phyloP scores from a whole-genome alignment of 2,329 filamentous ascomycete genomes.

The Hymenoscyphus infarciens region DNA sequence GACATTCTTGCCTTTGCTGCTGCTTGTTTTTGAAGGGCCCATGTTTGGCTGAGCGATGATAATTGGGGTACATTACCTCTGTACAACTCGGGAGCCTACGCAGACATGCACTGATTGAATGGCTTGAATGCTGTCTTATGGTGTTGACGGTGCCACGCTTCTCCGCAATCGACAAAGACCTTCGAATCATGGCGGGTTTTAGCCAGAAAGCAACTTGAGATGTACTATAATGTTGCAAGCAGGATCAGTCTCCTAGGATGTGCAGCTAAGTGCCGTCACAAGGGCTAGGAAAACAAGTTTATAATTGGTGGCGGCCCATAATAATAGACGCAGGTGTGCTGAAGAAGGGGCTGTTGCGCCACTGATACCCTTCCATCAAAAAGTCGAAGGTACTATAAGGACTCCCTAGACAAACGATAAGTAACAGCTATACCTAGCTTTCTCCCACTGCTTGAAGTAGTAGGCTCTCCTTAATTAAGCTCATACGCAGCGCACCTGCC shows the following conservation, averaged over 20 bases:
- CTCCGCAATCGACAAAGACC: neutral
- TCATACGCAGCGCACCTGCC: neutral
- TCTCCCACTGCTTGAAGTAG: neutral
- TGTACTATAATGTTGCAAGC: slow-evolving; percentile 1
- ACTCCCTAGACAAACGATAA: neutral
- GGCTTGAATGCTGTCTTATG: neutral
- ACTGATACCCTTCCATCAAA: neutral
- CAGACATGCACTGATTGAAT: neutral
- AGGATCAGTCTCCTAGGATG: neutral
- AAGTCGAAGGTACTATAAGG: neutral
- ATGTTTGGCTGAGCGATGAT: slow-evolving; percentile 4
- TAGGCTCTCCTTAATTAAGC: neutral
- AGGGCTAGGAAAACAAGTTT: neutral
- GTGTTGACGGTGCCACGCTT: neutral
- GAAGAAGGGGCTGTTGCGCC: neutral
- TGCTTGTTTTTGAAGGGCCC: slow-evolving; percentile 13
- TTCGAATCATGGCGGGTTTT: neutral
- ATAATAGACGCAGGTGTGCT: neutral
- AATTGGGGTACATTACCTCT: neutral
- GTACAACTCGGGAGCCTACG: neutral
- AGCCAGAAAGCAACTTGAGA: neutral
- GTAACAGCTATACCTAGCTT: neutral
- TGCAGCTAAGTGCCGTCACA: slow-evolving; percentile 2
- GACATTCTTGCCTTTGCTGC: slow-evolving; percentile 16
- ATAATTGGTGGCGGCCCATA: slow-evolving; percentile 1